Conservation (phyloP, 2,329 filamentous ascomycete species). For the Malbranchea zuffiana region DNA sequence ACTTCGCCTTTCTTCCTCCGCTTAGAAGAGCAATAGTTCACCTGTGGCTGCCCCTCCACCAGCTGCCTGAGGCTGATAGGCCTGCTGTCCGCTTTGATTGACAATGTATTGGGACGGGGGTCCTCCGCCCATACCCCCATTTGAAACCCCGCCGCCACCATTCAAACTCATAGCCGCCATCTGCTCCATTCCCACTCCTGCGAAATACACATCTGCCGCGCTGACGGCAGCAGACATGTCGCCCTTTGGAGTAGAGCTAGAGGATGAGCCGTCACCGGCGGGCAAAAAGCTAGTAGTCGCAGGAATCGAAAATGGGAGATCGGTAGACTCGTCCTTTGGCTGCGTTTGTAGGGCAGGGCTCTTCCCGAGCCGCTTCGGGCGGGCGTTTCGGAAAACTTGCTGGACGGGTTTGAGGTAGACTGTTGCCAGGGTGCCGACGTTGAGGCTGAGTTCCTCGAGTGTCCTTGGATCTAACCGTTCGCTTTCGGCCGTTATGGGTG, state of each 20-base stretch:
- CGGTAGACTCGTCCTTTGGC: slow-evolving; percentile 37
- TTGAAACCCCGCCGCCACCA: slow-evolving; percentile 47
- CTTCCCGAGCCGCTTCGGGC: slow-evolving; percentile 66
- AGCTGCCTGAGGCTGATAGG: slow-evolving; percentile 57
- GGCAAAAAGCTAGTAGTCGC: slow-evolving; percentile 34
- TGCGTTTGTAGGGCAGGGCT: slow-evolving; percentile 75
- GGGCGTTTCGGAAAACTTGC: slow-evolving; percentile 84
- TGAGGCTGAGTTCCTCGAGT: slow-evolving; percentile 92
- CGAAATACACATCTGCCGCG: slow-evolving; percentile 85
- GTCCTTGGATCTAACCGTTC: slow-evolving; percentile 86
- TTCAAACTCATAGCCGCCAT: slow-evolving; percentile 62
- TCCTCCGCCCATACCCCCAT: slow-evolving; percentile 50
- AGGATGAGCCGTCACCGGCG: slow-evolving; percentile 22
- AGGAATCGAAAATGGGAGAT: slow-evolving; percentile 19
- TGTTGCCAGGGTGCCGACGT: slow-evolving; percentile 88
- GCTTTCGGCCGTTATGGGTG: slow-evolving; percentile 87
- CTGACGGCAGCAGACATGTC: slow-evolving; percentile 62
- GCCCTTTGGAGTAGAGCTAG: slow-evolving; percentile 23
- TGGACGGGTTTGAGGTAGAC: slow-evolving; percentile 97
- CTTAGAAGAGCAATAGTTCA: slow-evolving; percentile 47
- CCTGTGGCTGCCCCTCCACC: slow-evolving; percentile 56
- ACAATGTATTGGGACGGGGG: slow-evolving; percentile 52
- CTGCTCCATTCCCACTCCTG: slow-evolving; percentile 60
- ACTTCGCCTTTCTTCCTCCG: too few species aligned
- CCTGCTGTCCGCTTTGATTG: slow-evolving; percentile 68